Evolutionary conservation across 345 rosid species (phyloP), one percentile per base, ranked within the genome.

Genomic region (Hevea brasiliensis): DNA sequence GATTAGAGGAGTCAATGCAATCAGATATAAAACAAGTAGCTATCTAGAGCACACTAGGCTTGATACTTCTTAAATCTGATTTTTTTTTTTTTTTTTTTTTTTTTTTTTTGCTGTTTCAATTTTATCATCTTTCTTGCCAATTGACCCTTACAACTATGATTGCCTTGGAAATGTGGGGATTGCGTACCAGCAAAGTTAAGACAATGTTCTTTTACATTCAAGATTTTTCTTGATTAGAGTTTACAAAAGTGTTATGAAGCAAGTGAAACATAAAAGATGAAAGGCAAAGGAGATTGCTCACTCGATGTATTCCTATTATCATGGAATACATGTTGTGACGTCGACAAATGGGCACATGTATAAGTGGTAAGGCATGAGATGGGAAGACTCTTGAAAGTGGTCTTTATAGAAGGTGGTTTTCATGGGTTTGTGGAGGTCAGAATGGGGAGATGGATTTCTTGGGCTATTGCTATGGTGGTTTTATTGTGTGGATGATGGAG

Each of bases 111-210:
- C 99, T 56, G 81, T 89, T 72, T 83, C 94, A 57, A 83, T 92
- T 75, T 84, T 91, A 74, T 90, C 94, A 32, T 82, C 87, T 73
- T 78, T 92, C 81, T 75, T 92, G 87, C 82, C 80, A 37, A 64
- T 83, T 74, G 89, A 82, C 68, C 89, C 97, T 48, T 81, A 86
- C 84, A 88, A 92, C 80, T 84, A 75, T 61, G 99, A 94, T 82
- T 94, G 99, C 87, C 86, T 90, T n/a, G 90, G 81, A 76, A 95
- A 92, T 82, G 88, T 95, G 50, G 99, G 98, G 73, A 85, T 91
- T 71, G 98, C 96, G 50, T 89, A 89, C 81, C 87, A 92, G 47
- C 99, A 89, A 78, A 88, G 88, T 98, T 95, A 70, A 81, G 75
- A 27, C 29, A 35, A 24, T 67, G 54, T 48, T 21, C 54, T 55